Conservation (phyloP, 1,139 yeast genomes). For the Sugiyamaella xylanicola region DNA sequence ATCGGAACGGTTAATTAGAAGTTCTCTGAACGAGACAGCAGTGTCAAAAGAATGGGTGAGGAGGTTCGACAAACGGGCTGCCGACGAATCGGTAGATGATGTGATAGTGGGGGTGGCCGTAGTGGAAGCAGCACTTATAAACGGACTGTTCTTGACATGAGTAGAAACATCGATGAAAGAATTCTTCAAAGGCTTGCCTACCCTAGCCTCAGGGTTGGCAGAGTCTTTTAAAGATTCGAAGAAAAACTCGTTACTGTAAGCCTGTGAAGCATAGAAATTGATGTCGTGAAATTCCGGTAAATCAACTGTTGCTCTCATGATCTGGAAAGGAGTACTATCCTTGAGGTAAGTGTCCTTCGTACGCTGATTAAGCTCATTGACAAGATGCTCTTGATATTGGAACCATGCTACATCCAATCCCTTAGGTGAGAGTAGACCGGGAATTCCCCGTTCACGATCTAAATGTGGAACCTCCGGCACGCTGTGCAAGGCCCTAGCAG, state of each 20-base stretch:
- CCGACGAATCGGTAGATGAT: conserved; percentile 13
- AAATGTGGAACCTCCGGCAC: conserved; percentile 41
- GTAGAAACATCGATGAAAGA: conserved; percentile 31
- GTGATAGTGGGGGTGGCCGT: conserved; percentile 11
- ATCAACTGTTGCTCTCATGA: conserved; percentile 68
- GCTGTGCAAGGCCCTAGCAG: conserved; percentile 27
- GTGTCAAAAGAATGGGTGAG: conserved; percentile 44
- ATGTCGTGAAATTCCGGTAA: conserved; percentile 60
- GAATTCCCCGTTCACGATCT: conserved; percentile 54
- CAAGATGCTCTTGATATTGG: conserved; percentile 71
- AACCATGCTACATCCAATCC: conserved; percentile 81
- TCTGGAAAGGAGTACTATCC: conserved; percentile 47
- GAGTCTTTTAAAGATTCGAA: conserved; percentile 60
- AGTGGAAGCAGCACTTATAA: conserved; percentile 7
- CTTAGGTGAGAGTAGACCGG: conserved; percentile 66
- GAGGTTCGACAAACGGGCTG: conserved; percentile 27
- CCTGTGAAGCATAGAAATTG: conserved; percentile 85
- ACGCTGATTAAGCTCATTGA: conserved; percentile 62
- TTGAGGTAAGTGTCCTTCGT: conserved; percentile 30
- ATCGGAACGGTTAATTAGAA: conserved; percentile 60
- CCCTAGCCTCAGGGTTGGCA: conserved; percentile 33
- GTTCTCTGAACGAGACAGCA: conserved; percentile 57
- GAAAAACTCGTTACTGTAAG: conserved; percentile 89
- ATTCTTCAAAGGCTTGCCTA: conserved; percentile 24
- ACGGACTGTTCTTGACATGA: conserved; percentile 31